A percentile compares a stretch with the other conserved stretches of the same genome.
These are phyloP conservation scores for Rhododendron ferrugineum DNA, from an alignment of 148 eudicot genomes.

Conservation along the genomic window DNA sequence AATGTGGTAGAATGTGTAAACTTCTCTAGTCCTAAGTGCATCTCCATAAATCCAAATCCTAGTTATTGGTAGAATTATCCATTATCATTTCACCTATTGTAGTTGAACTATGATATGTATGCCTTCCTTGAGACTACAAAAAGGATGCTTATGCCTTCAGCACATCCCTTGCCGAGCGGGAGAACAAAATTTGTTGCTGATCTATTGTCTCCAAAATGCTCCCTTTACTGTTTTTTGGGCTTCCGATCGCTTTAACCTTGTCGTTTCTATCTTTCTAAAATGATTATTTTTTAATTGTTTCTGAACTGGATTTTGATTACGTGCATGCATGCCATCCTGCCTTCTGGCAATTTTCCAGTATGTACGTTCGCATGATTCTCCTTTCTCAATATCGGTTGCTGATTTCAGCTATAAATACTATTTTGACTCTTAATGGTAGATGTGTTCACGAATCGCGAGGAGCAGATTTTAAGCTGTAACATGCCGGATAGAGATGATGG, in stretches of 20 bases:
- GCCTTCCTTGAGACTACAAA: not conserved
- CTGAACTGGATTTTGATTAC: not conserved
- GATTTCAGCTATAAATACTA: not conserved
- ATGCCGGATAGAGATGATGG: slow-evolving; percentile 64
- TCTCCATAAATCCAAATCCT: not conserved
- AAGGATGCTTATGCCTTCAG: not conserved
- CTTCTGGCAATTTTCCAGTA: not conserved
- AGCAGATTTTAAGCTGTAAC: slow-evolving; percentile 50
- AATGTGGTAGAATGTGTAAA: not conserved
- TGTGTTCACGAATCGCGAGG: slow-evolving; percentile 50
- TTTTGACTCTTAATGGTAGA: slow-evolving; percentile 30
- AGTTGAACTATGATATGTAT: not conserved
- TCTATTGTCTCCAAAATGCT: not conserved
- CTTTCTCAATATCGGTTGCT: not conserved
- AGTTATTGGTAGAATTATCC: not conserved
- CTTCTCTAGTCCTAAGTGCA: not conserved
- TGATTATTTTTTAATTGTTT: not conserved
- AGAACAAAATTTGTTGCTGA: not conserved
- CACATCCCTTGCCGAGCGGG: not conserved
- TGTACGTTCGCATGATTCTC: not conserved
- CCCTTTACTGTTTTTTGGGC: not conserved
- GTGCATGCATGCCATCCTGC: not conserved
- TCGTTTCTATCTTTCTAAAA: not conserved
- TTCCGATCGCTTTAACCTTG: not conserved
- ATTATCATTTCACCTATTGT: not conserved